A percentile compares a stretch with the other conserved stretches of the same genome.
phyloP scores from a whole-genome alignment of 1,284 basidiomycete species.

The Ceratobasidium sp. region DNA sequence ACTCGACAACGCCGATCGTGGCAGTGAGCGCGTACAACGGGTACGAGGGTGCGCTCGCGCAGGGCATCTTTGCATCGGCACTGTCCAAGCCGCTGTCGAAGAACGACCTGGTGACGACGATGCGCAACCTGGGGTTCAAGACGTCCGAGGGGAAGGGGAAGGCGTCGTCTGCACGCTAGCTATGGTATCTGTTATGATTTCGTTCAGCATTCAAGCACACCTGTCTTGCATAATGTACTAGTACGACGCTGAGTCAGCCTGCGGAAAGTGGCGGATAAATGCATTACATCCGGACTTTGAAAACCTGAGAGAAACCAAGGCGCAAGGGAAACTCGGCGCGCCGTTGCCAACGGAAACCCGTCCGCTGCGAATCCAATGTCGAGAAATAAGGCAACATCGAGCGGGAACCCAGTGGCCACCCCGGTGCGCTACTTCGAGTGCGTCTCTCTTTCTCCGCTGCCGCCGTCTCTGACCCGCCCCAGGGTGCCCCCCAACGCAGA shows the following conservation, averaged over 20 bases:
- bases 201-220: conserved; percentile 36
- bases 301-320: conserved; percentile 20
- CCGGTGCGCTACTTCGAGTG: conserved; percentile 38
- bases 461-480: neutral
- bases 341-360: conserved; percentile 1
- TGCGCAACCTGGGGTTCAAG: conserved; percentile 81
- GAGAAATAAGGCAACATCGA: conserved; percentile 41
- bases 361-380: conserved; percentile 24
- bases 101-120: conserved; percentile 77
- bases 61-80: conserved; percentile 83
- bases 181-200: conserved; percentile 16
- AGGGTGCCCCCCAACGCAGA: conserved; percentile 37
- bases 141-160: conserved; percentile 34
- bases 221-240: conserved; percentile 31
- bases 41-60: conserved; percentile 66
- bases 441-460: neutral
- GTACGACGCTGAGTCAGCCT: conserved; percentile 18
- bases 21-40: conserved; percentile 86
- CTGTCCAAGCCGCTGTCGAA: conserved; percentile 89
- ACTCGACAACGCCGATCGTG: conserved; percentile 87
- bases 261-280: conserved; percentile 17
- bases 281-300: conserved; percentile 20
- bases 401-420: conserved; percentile 37
- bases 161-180: conserved; percentile 18
- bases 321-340: conserved; percentile 5